Percentiles rank a stretch among this genome's conserved stretches.
These are phyloP conservation scores for Podospora appendiculata DNA, from an alignment of 495 filamentous ascomycete genomes.

Conservation along the genomic window DNA sequence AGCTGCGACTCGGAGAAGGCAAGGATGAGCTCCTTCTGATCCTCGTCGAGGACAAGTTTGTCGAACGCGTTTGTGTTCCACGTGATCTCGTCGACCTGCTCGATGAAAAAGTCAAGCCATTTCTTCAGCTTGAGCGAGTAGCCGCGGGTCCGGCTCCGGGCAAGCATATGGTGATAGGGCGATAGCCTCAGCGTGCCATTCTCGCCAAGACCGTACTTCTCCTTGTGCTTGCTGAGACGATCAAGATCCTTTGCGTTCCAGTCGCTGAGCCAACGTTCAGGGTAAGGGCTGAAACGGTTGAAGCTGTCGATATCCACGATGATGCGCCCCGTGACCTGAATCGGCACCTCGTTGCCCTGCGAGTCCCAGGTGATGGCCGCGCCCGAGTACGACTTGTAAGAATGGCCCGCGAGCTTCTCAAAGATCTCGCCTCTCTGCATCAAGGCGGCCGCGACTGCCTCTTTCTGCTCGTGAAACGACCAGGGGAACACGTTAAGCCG, in stretches of 20 bases:
- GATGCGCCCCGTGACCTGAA: constrained; percentile 23
- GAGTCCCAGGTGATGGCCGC: constrained; percentile 27
- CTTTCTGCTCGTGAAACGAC: constrained; percentile 41
- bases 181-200: constrained; percentile 18
- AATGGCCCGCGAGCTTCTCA: constrained; percentile 48
- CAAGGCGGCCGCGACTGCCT: constrained; percentile 30
- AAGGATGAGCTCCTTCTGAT: constrained; percentile 46
- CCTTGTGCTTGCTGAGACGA: constrained; percentile 16
- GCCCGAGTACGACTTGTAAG: constrained; percentile 50
- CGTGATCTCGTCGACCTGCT: constrained; percentile 31
- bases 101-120: constrained; percentile 33
- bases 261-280: constrained; percentile 17
- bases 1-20: constrained; percentile 42
- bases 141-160: constrained; percentile 31
- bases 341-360: constrained; percentile 24
- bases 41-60: constrained; percentile 42
- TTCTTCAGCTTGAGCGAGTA: constrained; percentile 38
- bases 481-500: constrained; percentile 50
- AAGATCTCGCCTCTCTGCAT: constrained; percentile 42
- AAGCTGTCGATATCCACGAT: constrained; percentile 28
- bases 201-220: constrained; percentile 5
- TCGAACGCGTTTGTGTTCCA: constrained; percentile 51
- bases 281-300: constrained; percentile 26
- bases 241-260: constrained; percentile 23
- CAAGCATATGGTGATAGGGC: constrained; percentile 34